These are phyloP conservation scores for Cutaneotrichosporon sp. DNA, from an alignment of 1,284 basidiomycete species.

Conservation along the genomic window DNA sequence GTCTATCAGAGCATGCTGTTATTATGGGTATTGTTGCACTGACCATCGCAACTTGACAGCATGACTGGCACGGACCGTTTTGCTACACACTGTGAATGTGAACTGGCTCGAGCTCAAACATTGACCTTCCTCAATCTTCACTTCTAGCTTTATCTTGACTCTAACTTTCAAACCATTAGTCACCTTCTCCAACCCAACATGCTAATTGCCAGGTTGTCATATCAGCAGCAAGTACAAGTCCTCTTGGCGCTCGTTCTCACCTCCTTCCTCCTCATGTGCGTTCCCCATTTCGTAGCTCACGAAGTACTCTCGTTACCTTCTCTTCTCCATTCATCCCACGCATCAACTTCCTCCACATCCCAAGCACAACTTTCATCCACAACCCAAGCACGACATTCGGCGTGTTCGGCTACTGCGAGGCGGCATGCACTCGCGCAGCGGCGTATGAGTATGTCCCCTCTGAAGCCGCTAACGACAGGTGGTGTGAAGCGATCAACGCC, in stretches of 20 bases:
- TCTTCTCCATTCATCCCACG: slow-evolving; percentile 47
- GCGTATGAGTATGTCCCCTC: slow-evolving; percentile 44
- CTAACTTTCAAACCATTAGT: no score
- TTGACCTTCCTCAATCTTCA: no score
- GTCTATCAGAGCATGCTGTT: background rate
- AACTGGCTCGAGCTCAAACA: no score
- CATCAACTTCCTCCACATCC: slow-evolving; percentile 40
- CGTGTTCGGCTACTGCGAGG: slow-evolving; percentile 46
- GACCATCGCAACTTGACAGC: no score
- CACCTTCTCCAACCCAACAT: no score
- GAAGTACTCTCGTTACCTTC: slow-evolving; percentile 47
- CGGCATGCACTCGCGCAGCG: slow-evolving; percentile 31
- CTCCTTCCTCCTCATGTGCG: slow-evolving; percentile 42
- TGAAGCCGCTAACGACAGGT: slow-evolving; percentile 23
- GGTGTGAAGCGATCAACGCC: slow-evolving; percentile 40
- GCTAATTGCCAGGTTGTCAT: background rate
- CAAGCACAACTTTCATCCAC: slow-evolving; percentile 35
- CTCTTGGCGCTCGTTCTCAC: slow-evolving; percentile 42
- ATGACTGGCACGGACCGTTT: no score
- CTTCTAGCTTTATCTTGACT: no score
- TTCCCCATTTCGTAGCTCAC: background rate
- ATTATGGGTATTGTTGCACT: no score
- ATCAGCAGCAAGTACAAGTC: slow-evolving; percentile 37
- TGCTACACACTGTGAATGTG: no score
- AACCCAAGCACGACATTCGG: slow-evolving; percentile 38